Evolutionary conservation across 345 rosid species (phyloP).

Genomic region (Syzygium grande): DNA sequence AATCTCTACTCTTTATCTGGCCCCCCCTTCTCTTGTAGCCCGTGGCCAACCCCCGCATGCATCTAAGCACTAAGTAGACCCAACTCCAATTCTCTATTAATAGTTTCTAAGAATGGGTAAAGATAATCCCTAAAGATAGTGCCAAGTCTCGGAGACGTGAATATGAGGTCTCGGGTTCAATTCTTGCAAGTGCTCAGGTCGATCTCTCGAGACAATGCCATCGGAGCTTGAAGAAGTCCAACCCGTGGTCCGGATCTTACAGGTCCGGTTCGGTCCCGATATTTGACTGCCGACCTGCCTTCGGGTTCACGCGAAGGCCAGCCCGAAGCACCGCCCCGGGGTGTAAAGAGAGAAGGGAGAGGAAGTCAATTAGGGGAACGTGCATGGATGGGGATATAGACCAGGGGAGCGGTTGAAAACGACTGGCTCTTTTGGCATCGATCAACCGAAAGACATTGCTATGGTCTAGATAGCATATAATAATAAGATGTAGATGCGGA

Average conservation of each 20-base stretch:
- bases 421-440: not conserved
- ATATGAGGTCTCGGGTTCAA: not conserved
- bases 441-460: not conserved
- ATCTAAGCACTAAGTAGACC: not conserved
- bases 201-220: not conserved
- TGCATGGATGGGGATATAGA: not conserved
- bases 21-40: not conserved
- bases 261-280: not conserved
- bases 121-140: not conserved
- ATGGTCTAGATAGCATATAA: not conserved
- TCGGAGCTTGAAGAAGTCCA: not conserved
- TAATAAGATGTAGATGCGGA: not conserved
- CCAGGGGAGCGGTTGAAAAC: not conserved
- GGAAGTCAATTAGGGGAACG: not conserved
- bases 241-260: not conserved
- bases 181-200: accelerated
- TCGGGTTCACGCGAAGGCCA: not conserved
- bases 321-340: not conserved
- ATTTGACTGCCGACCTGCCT: not conserved
- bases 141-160: not conserved
- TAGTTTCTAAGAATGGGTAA: not conserved
- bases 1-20: not conserved
- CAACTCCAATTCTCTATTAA: not conserved
- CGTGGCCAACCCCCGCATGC: not conserved
- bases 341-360: not conserved